Evolutionary conservation across 2,329 filamentous ascomycete species (phyloP).

Genomic region (Herpotrichia juniperi): DNA sequence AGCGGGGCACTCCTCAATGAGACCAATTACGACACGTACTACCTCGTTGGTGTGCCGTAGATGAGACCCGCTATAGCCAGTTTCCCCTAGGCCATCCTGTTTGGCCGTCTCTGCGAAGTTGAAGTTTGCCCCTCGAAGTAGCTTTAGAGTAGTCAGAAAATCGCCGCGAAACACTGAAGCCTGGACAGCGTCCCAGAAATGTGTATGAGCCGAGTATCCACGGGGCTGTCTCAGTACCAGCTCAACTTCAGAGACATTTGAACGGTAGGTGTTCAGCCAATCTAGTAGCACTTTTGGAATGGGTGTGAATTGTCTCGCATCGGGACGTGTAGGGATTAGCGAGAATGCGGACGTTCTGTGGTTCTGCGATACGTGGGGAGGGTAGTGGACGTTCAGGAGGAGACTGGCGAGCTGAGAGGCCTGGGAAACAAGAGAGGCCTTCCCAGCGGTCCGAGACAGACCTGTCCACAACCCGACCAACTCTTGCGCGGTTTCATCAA

Average conservation of each 20-base stretch:
- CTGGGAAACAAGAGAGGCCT: conserved; percentile 69
- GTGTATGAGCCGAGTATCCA: conserved; percentile 74
- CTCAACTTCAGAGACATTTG: conserved; percentile 69
- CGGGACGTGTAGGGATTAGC: conserved; percentile 29
- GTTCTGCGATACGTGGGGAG: conserved; percentile 39
- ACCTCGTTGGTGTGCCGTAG: conserved; percentile 80
- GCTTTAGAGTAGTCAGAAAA: conserved; percentile 67
- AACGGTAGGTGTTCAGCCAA: conserved; percentile 77
- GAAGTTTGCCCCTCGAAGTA: conserved; percentile 80
- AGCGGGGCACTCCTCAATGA: conserved; percentile 77
- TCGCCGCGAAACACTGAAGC: conserved; percentile 75
- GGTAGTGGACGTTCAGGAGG: conserved; percentile 77
- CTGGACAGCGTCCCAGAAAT: conserved; percentile 86
- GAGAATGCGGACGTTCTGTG: conserved; percentile 31
- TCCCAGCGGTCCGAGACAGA: conserved; percentile 49
- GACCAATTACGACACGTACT: conserved; percentile 68
- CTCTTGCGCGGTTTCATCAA: conserved; percentile 35
- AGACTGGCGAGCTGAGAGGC: conserved; percentile 80
- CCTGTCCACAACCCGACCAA: conserved; percentile 59
- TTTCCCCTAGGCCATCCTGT: conserved; percentile 66
- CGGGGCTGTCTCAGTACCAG: conserved; percentile 69
- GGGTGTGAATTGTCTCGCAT: conserved; percentile 48
- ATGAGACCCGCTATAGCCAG: conserved; percentile 75
- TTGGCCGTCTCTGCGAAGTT: conserved; percentile 70
- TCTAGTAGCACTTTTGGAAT: conserved; percentile 80